A percentile compares a stretch with the other conserved stretches of the same genome.
These are phyloP conservation scores for Trichocladium uniseriatum DNA, from an alignment of 495 filamentous ascomycete species.

Conservation along the genomic window DNA sequence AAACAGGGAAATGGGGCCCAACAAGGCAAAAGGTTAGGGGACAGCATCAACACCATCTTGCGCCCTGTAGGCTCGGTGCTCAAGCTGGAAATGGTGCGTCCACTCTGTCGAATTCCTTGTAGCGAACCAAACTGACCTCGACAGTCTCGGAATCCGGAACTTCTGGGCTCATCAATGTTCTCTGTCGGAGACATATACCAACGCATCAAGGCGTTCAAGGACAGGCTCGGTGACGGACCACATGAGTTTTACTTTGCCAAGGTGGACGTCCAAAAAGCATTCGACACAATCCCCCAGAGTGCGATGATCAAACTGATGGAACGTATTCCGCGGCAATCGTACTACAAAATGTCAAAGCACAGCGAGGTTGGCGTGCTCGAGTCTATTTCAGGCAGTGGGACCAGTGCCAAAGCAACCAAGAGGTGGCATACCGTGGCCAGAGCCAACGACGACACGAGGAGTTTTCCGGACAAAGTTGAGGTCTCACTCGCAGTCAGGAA, in stretches of 20 bases:
- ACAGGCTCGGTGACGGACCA: constrained; percentile 23
- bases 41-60: constrained; percentile 75
- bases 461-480: constrained; percentile 48
- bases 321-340: constrained; percentile 50
- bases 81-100: constrained; percentile 60
- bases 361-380: constrained; percentile 52
- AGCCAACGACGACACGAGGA: constrained; percentile 38
- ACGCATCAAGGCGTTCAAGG: constrained; percentile 62
- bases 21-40: constrained; percentile 36
- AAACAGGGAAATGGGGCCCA: constrained; percentile 22
- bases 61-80: constrained; percentile 68
- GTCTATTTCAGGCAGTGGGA: constrained; percentile 11
- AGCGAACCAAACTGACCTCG: constrained; percentile 7
- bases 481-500: constrained; percentile 36
- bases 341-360: constrained; percentile 67
- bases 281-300: constrained; percentile 87
- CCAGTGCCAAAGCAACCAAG: constrained; percentile 31
- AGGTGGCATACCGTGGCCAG: constrained; percentile 56
- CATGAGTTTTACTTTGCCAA: constrained; percentile 67
- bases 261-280: constrained; percentile 83
- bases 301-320: constrained; percentile 58
- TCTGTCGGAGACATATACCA: constrained; percentile 74
- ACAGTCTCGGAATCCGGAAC: constrained; percentile 45
- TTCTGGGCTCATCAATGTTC: constrained; percentile 66
- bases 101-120: background rate